Evolutionary conservation across 768 basidiomycete genomes (phyloP).

Genomic region (Thelephora aurantiotincta): DNA sequence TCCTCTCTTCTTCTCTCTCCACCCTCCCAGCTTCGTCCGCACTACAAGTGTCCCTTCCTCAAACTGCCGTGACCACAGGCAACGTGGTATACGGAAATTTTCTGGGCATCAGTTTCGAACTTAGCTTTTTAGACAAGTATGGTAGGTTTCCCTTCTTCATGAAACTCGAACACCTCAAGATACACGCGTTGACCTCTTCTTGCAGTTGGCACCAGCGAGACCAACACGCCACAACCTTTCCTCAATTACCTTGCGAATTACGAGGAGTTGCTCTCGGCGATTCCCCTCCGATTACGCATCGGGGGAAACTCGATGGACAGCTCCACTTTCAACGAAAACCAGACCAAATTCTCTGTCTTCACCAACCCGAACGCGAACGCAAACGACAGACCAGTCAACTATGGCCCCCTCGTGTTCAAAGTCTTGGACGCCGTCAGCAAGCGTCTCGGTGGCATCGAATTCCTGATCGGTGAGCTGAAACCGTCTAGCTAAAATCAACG

Average conservation of each 20-base stretch:
- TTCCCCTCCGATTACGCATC: constrained; percentile 31
- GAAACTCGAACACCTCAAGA: background rate
- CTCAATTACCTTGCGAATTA: constrained; percentile 46
- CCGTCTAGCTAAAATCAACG: background rate
- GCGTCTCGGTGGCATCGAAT: constrained; percentile 15
- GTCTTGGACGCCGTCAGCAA: constrained; percentile 27
- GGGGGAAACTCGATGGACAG: constrained; percentile 34
- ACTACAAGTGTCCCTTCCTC: too few relatives aligned
- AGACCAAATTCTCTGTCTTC: constrained; percentile 28
- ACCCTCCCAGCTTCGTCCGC: background rate
- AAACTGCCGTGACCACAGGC: constrained; percentile 18
- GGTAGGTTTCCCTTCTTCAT: constrained; percentile 19
- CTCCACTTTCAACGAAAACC: constrained; percentile 27
- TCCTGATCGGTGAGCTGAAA: constrained; percentile 21
- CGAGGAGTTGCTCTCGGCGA: constrained; percentile 25
- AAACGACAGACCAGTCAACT: constrained; percentile 33
- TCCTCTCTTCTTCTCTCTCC: too few relatives aligned
- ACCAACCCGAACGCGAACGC: constrained; percentile 19
- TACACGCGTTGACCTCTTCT: background rate
- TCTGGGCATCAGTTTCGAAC: constrained; percentile 50
- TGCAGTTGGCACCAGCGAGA: constrained; percentile 37
- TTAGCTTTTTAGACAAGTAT: constrained; percentile 46
- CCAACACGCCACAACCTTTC: constrained; percentile 35
- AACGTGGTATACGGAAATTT: constrained; percentile 36
- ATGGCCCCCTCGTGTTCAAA: constrained; percentile 32